Conservation (phyloP, 495 filamentous ascomycete genomes). For the Saxophila tyrrhenica region DNA sequence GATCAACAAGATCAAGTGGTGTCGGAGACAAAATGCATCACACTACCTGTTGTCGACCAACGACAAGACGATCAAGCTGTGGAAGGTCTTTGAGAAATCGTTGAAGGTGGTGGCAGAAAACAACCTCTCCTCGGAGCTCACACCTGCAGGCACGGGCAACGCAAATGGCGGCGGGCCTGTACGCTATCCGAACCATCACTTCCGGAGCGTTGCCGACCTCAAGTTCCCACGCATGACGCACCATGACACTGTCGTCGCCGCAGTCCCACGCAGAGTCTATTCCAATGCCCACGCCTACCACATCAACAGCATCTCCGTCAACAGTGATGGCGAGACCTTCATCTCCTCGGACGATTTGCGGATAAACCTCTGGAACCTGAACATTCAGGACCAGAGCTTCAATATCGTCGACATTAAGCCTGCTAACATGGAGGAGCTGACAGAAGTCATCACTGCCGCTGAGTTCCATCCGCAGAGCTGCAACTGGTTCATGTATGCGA, state of each 20-base stretch:
- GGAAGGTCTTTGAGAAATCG: constrained; percentile 99
- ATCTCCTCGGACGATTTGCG: constrained; percentile 96
- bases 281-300: constrained; percentile 98
- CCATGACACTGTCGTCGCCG: constrained; percentile 96
- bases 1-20: constrained; percentile 99
- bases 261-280: constrained; percentile 88
- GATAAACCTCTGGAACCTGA: constrained; percentile 97
- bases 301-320: constrained; percentile 99
- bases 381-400: constrained; percentile 99
- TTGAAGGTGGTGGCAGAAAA: constrained; percentile 98
- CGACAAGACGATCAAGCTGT: constrained; percentile 99
- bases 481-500: constrained; percentile 99
- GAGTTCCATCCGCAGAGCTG: constrained; percentile 96
- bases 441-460: constrained; percentile 95
- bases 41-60: constrained; percentile 98
- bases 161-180: constrained; percentile 64
- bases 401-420: constrained; percentile 99
- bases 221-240: constrained; percentile 93
- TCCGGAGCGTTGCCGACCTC: constrained; percentile 68
- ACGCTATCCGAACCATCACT: constrained; percentile 56
- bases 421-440: constrained; percentile 98
- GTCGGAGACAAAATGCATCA: constrained; percentile 90
- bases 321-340: constrained; percentile 98
- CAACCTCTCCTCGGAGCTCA: constrained; percentile 90
- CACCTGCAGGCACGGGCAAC: constrained; percentile 54